phyloP scores from a whole-genome alignment of 805 yeast genomes.

The Suhomyces sp. region DNA sequence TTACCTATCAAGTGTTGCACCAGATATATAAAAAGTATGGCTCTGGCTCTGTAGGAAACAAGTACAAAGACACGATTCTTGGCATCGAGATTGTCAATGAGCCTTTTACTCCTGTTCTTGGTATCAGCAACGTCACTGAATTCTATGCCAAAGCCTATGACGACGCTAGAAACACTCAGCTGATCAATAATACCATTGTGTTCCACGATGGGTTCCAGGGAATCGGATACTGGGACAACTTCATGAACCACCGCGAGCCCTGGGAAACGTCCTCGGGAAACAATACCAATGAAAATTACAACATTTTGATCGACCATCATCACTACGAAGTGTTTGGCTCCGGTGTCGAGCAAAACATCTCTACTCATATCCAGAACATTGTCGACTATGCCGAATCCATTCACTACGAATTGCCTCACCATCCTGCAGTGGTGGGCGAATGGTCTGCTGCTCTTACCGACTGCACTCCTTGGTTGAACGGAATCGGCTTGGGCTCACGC shows the following conservation, averaged over 20 bases:
- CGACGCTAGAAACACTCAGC: conserved; percentile 30
- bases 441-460: conserved; percentile 55
- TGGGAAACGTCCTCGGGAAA: not conserved
- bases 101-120: conserved; percentile 30
- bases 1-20: conserved; percentile 33
- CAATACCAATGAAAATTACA: conserved; percentile 19
- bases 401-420: conserved; percentile 33
- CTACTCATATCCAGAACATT: conserved; percentile 31
- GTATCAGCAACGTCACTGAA: conserved; percentile 19
- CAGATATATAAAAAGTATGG: conserved; percentile 37
- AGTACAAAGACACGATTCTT: conserved; percentile 31
- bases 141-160: conserved; percentile 30
- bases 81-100: conserved; percentile 43
- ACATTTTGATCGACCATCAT: conserved; percentile 40
- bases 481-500: conserved; percentile 65
- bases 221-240: conserved; percentile 53
- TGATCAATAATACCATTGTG: conserved; percentile 43
- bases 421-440: conserved; percentile 47
- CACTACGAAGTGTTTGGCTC: conserved; percentile 37
- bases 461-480: conserved; percentile 68
- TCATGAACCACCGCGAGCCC: conserved; percentile 26
- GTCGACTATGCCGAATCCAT: conserved; percentile 31
- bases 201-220: conserved; percentile 66
- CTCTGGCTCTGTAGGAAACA: conserved; percentile 16
- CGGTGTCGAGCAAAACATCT: conserved; percentile 25